Conservation (phyloP, 257 asterid genomes). For the Anisodus tanguticus region DNA sequence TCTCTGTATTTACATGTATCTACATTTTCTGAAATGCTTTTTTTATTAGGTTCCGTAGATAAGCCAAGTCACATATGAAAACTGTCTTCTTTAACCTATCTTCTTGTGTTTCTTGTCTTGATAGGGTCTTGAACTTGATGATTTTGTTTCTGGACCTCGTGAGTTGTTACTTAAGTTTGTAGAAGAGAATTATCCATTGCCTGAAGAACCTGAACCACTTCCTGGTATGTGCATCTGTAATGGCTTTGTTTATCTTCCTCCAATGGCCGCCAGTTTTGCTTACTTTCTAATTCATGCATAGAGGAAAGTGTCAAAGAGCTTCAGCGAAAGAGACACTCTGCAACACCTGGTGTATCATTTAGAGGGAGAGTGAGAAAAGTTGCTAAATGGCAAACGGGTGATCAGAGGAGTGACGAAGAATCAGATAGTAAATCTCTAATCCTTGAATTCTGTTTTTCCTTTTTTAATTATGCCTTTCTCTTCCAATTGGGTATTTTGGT, state of each 20-base stretch:
- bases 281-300: slow-evolving; percentile 41
- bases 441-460: slow-evolving; percentile 8
- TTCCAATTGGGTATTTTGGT: background rate
- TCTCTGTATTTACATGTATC: slow-evolving; percentile 15
- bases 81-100: slow-evolving; percentile 38
- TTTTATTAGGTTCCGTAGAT: slow-evolving; percentile 11
- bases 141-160: slow-evolving; percentile 98
- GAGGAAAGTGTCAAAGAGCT: slow-evolving; percentile 88
- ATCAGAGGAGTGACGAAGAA: slow-evolving; percentile 82
- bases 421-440: slow-evolving; percentile 65
- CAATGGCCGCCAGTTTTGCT: slow-evolving; percentile 33
- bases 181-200: slow-evolving; percentile 94
- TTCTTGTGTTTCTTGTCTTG: slow-evolving; percentile 33
- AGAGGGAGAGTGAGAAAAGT: slow-evolving; percentile 85
- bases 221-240: slow-evolving; percentile 58
- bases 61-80: slow-evolving; percentile 24
- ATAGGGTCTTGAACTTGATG: slow-evolving; percentile 96
- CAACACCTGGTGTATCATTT: slow-evolving; percentile 76
- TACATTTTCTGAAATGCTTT: background rate
- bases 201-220: slow-evolving; percentile 88
- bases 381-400: slow-evolving; percentile 79
- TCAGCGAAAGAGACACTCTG: slow-evolving; percentile 87
- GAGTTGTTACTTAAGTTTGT: slow-evolving; percentile 93
- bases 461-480: background rate
- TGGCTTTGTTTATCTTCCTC: slow-evolving; percentile 37